phyloP scores from a whole-genome alignment of 441 rosid species.

The Euphorbia schlechtendalii region DNA sequence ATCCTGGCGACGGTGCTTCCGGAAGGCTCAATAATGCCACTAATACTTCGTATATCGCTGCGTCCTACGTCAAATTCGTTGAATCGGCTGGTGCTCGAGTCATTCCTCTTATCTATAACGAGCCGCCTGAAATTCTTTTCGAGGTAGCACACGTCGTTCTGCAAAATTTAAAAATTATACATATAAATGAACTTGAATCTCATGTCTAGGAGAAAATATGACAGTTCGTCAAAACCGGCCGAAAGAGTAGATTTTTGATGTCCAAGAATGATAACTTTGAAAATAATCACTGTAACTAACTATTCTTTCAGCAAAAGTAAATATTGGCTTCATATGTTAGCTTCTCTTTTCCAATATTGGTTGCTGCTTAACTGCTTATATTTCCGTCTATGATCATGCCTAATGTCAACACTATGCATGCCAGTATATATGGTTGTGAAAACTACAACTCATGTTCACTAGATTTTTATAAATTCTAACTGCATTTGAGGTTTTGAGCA shows the following conservation, averaged over 20 bases:
- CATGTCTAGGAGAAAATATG: neutral
- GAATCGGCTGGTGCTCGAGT: slow-evolving; percentile 91
- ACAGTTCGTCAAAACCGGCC: neutral
- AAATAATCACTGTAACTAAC: neutral
- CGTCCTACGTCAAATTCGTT: slow-evolving; percentile 85
- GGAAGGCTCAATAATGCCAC: slow-evolving; percentile 62
- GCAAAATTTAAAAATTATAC: neutral
- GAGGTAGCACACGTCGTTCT: slow-evolving; percentile 33
- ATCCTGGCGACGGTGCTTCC: slow-evolving; percentile 87
- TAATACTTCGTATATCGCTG: slow-evolving; percentile 58
- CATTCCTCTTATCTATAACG: slow-evolving; percentile 77
- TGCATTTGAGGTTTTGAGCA: slow-evolving; percentile 5
- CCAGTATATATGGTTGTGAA: neutral
- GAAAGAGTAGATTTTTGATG: neutral
- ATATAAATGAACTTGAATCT: neutral
- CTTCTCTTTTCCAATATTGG: neutral
- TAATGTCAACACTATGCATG: neutral
- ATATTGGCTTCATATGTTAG: neutral
- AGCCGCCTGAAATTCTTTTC: slow-evolving; percentile 52
- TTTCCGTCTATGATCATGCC: neutral
- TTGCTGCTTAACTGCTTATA: neutral
- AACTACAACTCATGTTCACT: neutral
- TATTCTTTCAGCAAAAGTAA: too few relatives aligned
- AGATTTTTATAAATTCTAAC: neutral
- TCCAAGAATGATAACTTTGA: neutral